A percentile compares a stretch with the other conserved stretches of the same genome.
Evolutionary conservation across 2,329 filamentous ascomycete genomes (phyloP).

Genomic region (Diaporthe citriasiana): DNA sequence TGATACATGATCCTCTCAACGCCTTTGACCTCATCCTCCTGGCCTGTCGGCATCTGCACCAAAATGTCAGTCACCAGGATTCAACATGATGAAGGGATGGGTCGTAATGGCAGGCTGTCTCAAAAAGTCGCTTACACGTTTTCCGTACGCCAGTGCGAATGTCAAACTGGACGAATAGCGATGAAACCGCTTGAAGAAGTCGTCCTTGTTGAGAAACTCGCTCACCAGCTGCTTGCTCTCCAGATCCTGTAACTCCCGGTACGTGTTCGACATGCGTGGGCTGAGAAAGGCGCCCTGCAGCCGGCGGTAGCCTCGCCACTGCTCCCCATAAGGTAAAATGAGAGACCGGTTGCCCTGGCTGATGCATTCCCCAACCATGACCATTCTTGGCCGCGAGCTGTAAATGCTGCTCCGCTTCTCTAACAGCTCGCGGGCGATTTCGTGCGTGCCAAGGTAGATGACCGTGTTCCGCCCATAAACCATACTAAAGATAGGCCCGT

Average conservation of each 20-base stretch:
- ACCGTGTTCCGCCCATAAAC: background rate
- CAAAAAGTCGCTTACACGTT: constrained; percentile 46
- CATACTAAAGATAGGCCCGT: constrained; percentile 23
- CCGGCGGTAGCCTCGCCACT: constrained; percentile 53
- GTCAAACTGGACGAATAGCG: constrained; percentile 64
- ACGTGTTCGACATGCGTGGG: constrained; percentile 60
- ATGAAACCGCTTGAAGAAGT: constrained; percentile 59
- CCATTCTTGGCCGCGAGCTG: constrained; percentile 56
- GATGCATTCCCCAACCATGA: constrained; percentile 1
- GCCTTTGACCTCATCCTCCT: constrained; percentile 56
- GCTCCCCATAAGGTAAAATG: constrained; percentile 50
- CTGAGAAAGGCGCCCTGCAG: constrained; percentile 61
- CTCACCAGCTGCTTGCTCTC: constrained; percentile 68
- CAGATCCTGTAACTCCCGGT: constrained; percentile 63
- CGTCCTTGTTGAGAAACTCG: constrained; percentile 58
- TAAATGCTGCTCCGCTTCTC: constrained; percentile 66
- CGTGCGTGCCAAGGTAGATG: constrained; percentile 4
- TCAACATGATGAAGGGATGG: background rate
- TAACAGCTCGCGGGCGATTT: constrained; percentile 58
- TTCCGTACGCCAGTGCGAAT: constrained; percentile 65
- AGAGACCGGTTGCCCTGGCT: constrained; percentile 13
- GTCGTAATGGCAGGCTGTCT: background rate
- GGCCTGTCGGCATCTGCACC: constrained; percentile 50
- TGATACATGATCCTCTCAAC: background rate
- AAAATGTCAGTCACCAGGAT: background rate